A percentile compares a stretch with the other conserved stretches of the same genome.
phyloP scores from a whole-genome alignment of 2,329 filamentous ascomycete genomes.

The Phialemonium atrogriseum region DNA sequence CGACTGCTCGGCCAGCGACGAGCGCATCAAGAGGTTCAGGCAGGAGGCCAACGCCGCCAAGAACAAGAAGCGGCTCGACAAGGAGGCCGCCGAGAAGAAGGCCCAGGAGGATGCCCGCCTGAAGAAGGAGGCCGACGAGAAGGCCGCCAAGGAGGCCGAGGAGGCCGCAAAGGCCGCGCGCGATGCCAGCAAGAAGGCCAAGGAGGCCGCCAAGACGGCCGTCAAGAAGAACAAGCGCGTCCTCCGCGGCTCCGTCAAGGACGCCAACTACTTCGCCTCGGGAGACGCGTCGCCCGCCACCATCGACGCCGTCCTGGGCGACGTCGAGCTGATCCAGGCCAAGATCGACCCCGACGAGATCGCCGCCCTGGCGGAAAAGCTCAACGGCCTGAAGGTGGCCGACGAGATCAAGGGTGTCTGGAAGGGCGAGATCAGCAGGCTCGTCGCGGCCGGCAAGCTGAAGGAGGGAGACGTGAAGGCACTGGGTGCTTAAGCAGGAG shows the following conservation, averaged over 20 bases:
- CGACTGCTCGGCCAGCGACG: conserved; percentile 73
- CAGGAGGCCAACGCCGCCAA: conserved; percentile 87
- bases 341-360: conserved; percentile 91
- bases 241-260: conserved; percentile 87
- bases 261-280: conserved; percentile 87
- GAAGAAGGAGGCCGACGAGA: conserved; percentile 76
- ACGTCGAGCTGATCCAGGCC: conserved; percentile 78
- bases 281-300: conserved; percentile 65
- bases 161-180: conserved; percentile 77
- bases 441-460: conserved; percentile 75
- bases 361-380: conserved; percentile 70
- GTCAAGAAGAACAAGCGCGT: conserved; percentile 99
- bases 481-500: conserved; percentile 35
- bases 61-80: conserved; percentile 89
- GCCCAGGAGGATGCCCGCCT: conserved; percentile 76
- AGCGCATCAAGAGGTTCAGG: conserved; percentile 96
- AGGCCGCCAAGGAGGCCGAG: conserved; percentile 74
- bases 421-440: conserved; percentile 65
- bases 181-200: conserved; percentile 86
- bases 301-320: conserved; percentile 75
- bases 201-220: conserved; percentile 97
- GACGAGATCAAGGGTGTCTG: conserved; percentile 82
- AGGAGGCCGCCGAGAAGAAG: conserved; percentile 85
- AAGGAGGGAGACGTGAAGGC: conserved; percentile 76
- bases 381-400: conserved; percentile 70